Conservation (phyloP, 179 eudicot genomes). For the Sideroxylon spinosum region DNA sequence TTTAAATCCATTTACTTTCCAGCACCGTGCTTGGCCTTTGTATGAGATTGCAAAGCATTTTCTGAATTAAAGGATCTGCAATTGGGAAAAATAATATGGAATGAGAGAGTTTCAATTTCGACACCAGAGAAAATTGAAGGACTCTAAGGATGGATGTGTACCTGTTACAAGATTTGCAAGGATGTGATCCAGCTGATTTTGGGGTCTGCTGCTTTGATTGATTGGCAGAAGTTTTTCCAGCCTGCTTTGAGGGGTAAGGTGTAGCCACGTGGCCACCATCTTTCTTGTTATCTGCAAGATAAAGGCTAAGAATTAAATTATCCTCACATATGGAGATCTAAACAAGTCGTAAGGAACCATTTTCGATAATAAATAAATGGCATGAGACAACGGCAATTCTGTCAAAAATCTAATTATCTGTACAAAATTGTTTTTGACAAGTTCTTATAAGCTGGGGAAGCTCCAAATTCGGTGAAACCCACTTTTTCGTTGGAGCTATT, state of each 20-base stretch:
- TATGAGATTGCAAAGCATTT: constrained; percentile 49
- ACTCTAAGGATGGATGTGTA: neutral
- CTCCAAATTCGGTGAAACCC: no score
- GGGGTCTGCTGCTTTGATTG: constrained; percentile 60
- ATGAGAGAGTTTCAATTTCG: constrained; percentile 2
- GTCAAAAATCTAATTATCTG: no score
- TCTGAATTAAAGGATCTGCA: constrained; percentile 58
- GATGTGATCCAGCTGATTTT: constrained; percentile 41
- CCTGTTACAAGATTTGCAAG: constrained; percentile 53
- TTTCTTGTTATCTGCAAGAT: constrained; percentile 50
- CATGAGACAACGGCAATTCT: neutral
- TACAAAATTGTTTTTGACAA: no score
- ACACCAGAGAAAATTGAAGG: neutral
- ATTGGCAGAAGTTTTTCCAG: constrained; percentile 53
- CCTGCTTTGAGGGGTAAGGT: constrained; percentile 64
- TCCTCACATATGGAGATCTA: neutral
- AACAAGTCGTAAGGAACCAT: neutral
- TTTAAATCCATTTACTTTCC: constrained; percentile 26
- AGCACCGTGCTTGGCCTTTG: constrained; percentile 60
- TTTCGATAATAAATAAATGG: no score
- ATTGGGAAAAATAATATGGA: neutral
- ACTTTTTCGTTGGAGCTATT: no score
- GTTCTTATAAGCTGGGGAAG: no score
- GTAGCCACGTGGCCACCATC: constrained; percentile 53
- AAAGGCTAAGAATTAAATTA: neutral